Base-by-base conservation (phyloP, 192 early-diverging fungal genomes). In the Helicostylum pulchrum region DNA sequence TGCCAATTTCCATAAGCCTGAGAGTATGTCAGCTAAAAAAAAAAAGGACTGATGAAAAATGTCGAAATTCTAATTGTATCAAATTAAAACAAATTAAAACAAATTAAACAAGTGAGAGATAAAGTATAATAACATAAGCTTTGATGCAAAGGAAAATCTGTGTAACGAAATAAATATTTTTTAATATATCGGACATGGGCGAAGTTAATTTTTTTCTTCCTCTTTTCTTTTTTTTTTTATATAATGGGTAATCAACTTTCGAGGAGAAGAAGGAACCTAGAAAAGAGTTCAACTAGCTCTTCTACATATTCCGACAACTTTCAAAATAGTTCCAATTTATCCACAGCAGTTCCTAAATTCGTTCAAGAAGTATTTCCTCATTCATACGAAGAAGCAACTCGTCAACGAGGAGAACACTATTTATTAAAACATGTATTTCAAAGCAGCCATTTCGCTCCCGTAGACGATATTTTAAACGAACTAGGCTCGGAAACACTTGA, bases 351-450 rank as follows among this genome's bases (percentile, higher is more conserved):
- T 10, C 9, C 9, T 39, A 30, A 52, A 17, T 36, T n/a, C 3
- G 14, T 8, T 44, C 42, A 61, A 46, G 23, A 61, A 10, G 4
- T 48, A 9, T 48, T 15, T 15, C 46, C 46, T 17, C 46, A 48
- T 19, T 17, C 46, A 48, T 7, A 8, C 12, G 4, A 10, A 23
- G 67, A 68, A 62, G 53, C 51, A 4, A 9, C 17, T 26, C 53
- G 54, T 46, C 53, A 57, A 43, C 61, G 57, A 20, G 43, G n/a
- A 26, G 61, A 57, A 3, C 67, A 70, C 36, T 70, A 70, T 49
- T 42, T 70, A 31, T 30, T 70, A 30, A 70, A 70, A 57, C 61
- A 70, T 58, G 45, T 63, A 7, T 57, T 62, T 51, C 67, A 70
- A 50, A 8, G 21, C 1, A 70, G 47, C 19, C 19, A 44, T 20